These are phyloP conservation scores for Thielaviopsis populi DNA, from an alignment of 2,329 filamentous ascomycete species.

Conservation along the genomic window DNA sequence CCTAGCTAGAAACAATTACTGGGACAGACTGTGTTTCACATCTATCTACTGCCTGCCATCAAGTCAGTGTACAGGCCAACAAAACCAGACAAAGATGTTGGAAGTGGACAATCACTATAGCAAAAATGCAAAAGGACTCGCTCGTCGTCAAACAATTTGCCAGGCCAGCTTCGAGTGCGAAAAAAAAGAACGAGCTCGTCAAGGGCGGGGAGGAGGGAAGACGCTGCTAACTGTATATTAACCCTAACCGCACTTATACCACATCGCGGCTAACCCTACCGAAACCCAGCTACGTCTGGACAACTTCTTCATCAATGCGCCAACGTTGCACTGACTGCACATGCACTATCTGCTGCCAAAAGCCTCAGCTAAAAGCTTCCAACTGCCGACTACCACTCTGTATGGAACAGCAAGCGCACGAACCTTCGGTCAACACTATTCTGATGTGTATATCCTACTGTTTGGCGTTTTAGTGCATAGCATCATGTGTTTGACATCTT, in stretches of 20 bases:
- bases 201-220: background rate
- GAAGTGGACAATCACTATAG: background rate
- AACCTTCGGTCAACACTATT: background rate
- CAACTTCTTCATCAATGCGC: background rate
- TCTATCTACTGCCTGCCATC: background rate
- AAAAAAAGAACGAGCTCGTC: background rate
- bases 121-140: no score
- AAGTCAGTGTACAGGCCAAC: background rate
- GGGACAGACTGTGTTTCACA: background rate
- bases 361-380: no score
- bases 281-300: background rate
- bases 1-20: background rate
- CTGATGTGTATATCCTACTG: background rate
- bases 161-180: no score
- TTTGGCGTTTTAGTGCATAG: slow-evolving; percentile 2
- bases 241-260: background rate
- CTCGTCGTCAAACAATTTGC: no score
- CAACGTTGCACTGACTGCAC: no score
- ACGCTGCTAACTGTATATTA: no score
- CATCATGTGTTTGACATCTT: background rate
- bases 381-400: background rate
- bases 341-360: no score
- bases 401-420: background rate
- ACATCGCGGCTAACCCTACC: background rate
- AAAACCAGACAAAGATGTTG: background rate